Base-by-base conservation (phyloP, 768 basidiomycete species). In the Lactarius quietus region DNA sequence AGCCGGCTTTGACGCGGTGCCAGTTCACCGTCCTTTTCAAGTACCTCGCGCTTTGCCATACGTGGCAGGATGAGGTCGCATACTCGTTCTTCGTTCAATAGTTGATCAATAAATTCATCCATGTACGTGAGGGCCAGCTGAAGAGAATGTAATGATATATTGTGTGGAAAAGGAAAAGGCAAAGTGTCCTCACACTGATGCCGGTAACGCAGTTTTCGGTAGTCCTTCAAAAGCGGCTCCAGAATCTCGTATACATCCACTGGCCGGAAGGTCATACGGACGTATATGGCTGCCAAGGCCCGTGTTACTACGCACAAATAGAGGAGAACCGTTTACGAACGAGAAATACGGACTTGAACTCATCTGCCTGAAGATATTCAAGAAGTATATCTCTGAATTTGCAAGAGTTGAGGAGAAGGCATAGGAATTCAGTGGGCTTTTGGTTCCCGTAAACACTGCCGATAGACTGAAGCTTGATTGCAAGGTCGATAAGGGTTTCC, bases 371-470 rank as follows among this genome's bases (percentile, higher is more conserved):
- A 28, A 99, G 79, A 74, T 99, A 99, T 73, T 98, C 97, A 1
- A 98, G 79, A 58, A 98, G 74, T 60, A 99, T 98, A 77, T 98
- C 97, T 75, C 74, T 98, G 97, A 57, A 99, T 88, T 77, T 98
- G 96, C 52, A 99, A 82, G 58, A 99, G 83, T 99, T 99, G 70
- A 98, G 80, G 56, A 95, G 84, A 48, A 99, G 81, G 73, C 91
- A 95, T 57, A 98, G 78, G 76, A 96, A 99, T 73, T 94, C 89
- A 3, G 95, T 98, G 0, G 97, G 97, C 54, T 88, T 85, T 70
- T 97, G 93, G 76, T 98, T 98, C 67, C 89, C 91, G 77, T 95
- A 95, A 12, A 98, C 95, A 17, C 97, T 97, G 12, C 97, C 97
- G 63, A 98, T 87, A 65, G 78, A 84, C 38, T 84, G 84, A 18